Base-by-base conservation (phyloP, 371 early-diverging fungal genomes). In the Mucor plumbeus region DNA sequence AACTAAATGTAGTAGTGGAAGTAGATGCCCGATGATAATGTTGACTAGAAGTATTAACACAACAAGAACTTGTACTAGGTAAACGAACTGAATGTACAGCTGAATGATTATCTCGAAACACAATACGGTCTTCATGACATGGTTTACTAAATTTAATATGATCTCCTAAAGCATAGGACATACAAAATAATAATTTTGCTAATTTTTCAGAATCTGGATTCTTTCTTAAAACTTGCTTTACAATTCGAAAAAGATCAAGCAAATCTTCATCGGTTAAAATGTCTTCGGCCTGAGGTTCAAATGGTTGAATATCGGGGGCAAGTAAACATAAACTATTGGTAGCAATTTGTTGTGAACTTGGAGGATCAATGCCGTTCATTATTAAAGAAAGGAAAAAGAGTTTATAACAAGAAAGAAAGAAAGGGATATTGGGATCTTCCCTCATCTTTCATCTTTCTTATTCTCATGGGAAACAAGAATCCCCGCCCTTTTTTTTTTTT, bases 281-380 rank as follows among this genome's bases (percentile, higher is more conserved):
- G 61, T 83, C 83, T 55, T 83, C 83, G 15, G 79, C 80, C 39
- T 77, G 77, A 10, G 80, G 81, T 34, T 79, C 63, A 58, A 70
- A 72, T 31, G 33, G 35, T 21, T 72, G 73, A 31, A 86, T 61
- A 40, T 65, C 64, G 26, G 56, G 48, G 8, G 34, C 34, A 19
- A 64, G 34, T 39, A 72, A 55, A 40, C 68, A 72, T 35, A 58
- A 39, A 26, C 17, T 41, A 34, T 43, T 50, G 41, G 43, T 43
- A 31, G 31, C 21, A 11, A 21, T 21, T 56, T 56, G 57, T 14
- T 48, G 48, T 60, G 31, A 7, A 19, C 38, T 48, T 54, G 54
- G 54, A 26, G 63, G 39, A 5, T 63, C 48, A 17, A 63, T 31
- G 33, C 40, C 63, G 40, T 63, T 54, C 63, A 63, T 63, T 14